Percentiles rank a stretch among this genome's conserved stretches.
These are phyloP conservation scores for Sanghuangporus weigelae DNA, from an alignment of 1,284 basidiomycete species.

Conservation along the genomic window DNA sequence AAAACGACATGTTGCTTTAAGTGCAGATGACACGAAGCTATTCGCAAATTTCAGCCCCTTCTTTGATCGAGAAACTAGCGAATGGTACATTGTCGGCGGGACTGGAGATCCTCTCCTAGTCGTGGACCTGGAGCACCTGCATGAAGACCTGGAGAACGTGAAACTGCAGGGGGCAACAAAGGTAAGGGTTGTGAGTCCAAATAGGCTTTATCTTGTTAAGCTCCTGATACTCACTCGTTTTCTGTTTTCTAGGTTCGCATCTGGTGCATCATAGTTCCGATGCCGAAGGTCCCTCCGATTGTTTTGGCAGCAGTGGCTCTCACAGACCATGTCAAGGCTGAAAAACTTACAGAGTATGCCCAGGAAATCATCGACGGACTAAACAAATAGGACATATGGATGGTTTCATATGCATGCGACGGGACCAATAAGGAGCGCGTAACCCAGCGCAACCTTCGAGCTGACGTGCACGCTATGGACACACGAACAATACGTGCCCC, in stretches of 20 bases:
- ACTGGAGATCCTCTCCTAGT: constrained; percentile 21
- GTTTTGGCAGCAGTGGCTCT: constrained; percentile 22
- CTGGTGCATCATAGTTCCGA: constrained; percentile 19
- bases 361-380: constrained; percentile 22
- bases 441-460: not conserved
- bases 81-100: constrained; percentile 25
- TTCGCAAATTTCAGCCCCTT: constrained; percentile 21
- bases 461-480: constrained; percentile 15
- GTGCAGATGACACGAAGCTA: constrained; percentile 31
- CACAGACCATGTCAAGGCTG: not conserved
- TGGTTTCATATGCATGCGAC: constrained; percentile 28
- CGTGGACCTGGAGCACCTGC: constrained; percentile 18
- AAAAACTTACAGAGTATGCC: not conserved
- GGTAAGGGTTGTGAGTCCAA: not conserved
- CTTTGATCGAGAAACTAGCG: constrained; percentile 20
- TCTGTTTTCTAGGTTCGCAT: constrained; percentile 18
- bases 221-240: too few species aligned
- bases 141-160: constrained; percentile 13
- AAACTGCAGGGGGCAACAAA: constrained; percentile 16
- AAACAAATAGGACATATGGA: constrained; percentile 17
- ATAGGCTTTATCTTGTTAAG: not conserved
- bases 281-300: constrained; percentile 22
- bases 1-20: constrained; percentile 24
- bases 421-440: constrained; percentile 28
- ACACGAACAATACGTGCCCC: not conserved